Base-by-base conservation (phyloP, 2,329 filamentous ascomycete genomes). In the Rutstroemia sydowiana region DNA sequence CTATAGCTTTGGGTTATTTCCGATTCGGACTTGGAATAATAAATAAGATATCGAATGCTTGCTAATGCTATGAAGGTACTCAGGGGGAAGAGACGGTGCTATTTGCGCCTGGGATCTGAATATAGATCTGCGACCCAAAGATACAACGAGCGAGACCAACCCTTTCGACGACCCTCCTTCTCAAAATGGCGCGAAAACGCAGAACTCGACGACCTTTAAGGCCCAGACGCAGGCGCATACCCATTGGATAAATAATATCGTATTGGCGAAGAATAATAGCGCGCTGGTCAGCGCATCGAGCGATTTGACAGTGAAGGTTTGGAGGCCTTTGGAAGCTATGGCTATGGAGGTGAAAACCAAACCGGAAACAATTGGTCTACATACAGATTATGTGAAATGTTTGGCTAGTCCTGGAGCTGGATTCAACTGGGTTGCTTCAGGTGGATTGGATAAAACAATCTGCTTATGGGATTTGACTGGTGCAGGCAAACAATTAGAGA, bases 321-420 rank as follows among this genome's bases (percentile, higher is more conserved):
- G 85, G 93, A 81, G 91, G 51, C 92, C 92, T 6, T 74, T 82
- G 56, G 80, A 80, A n/a, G n/a, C n/a, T n/a, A n/a, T n/a, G n/a
- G n/a, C n/a, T n/a, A n/a, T n/a, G n/a, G n/a, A n/a, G 43, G 73
- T 80, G 51, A 79, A 81, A 44, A 71, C 72, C 21, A 76, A 84
- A 45, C 84, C 88, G 5, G 78, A 81, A 58, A 89, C 88, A 39
- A 92, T 98, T 64, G 93, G 93, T 58, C 83, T 92, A 63, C 93
- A 98, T 69, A 85, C 84, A 63, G 93, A 98, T 74, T 98, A 97
- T 66, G 91, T 95, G 66, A 98, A 97, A 71, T 91, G 89, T 60
- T 78, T 98, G 34, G 88, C 91, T 16, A 87, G 88, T 7, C 88
- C 92, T 40, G 76, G 80, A 59, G 71, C 75, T 39, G 75, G 81